These are phyloP conservation scores for Secale cereale DNA, from an alignment of 176 grass and related monocot species.

Conservation along the genomic window DNA sequence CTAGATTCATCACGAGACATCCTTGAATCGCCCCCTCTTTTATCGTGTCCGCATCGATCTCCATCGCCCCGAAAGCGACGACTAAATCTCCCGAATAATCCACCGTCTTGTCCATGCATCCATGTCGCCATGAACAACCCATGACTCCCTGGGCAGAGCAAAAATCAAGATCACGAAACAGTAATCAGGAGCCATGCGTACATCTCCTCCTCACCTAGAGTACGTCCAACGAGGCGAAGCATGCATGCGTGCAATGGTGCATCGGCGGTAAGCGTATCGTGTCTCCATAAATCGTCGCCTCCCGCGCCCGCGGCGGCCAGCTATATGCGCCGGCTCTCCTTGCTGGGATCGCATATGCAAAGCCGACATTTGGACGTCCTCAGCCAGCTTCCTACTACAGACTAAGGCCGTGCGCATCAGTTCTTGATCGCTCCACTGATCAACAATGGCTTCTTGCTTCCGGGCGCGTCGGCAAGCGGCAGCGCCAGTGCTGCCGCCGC, in stretches of 20 bases:
- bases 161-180: not conserved
- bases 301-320: no score
- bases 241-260: not conserved
- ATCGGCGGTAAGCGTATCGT: not conserved
- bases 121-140: not conserved
- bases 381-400: no score
- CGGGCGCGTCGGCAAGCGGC: not conserved
- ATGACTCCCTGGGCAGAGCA: constrained; percentile 1
- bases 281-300: not conserved
- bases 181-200: not conserved
- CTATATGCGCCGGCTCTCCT: no score
- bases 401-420: not conserved
- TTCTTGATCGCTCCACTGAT: not conserved
- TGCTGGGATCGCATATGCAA: no score
- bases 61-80: not conserved
- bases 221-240: no score
- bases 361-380: no score
- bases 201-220: not conserved
- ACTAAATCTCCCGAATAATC: not conserved
- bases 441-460: constrained; percentile 46
- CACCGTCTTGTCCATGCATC: not conserved
- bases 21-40: constrained; percentile 23
- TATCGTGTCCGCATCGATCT: not conserved
- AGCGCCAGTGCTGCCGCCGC: not conserved
- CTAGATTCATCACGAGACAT: constrained; percentile 40